Evolutionary conservation across 306 rosid species (phyloP).

Genomic region (Erythrophleum fordii): DNA sequence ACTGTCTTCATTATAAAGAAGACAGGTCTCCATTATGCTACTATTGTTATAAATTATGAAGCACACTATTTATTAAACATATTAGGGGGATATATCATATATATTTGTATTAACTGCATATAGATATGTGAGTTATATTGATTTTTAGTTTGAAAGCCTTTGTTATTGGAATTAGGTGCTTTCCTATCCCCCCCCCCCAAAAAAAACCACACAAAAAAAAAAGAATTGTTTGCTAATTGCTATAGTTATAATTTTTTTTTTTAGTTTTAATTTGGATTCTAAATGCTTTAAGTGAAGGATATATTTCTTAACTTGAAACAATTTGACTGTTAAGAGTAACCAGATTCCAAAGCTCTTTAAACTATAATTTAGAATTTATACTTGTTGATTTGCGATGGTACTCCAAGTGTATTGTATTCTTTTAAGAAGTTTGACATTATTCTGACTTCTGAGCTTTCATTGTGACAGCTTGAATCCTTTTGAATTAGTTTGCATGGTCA

Average conservation of each 20-base stretch:
- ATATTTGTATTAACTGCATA: neutral
- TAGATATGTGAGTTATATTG: neutral
- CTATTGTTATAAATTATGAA: conserved; percentile 9
- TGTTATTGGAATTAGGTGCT: neutral
- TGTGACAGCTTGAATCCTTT: neutral
- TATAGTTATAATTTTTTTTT: neutral
- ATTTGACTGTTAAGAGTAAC: neutral
- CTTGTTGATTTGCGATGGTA: neutral
- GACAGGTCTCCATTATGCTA: neutral
- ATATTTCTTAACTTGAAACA: neutral
- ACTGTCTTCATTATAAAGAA: neutral
- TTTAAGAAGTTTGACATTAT: neutral
- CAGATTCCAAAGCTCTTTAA: neutral
- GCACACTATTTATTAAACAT: neutral
- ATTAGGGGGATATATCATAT: neutral
- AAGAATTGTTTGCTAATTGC: too few species aligned
- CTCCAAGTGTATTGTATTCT: neutral
- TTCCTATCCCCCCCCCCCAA: too few species aligned
- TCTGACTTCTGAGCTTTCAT: neutral
- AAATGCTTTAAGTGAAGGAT: neutral
- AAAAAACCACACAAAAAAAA: too few species aligned
- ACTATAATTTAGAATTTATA: neutral
- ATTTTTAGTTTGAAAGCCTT: neutral
- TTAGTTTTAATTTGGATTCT: neutral
- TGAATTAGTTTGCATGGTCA: neutral